A percentile compares a stretch with the other conserved stretches of the same genome.
These are phyloP conservation scores for Gelatoporia subvermispora DNA, from an alignment of 768 basidiomycete species.

Conservation along the genomic window DNA sequence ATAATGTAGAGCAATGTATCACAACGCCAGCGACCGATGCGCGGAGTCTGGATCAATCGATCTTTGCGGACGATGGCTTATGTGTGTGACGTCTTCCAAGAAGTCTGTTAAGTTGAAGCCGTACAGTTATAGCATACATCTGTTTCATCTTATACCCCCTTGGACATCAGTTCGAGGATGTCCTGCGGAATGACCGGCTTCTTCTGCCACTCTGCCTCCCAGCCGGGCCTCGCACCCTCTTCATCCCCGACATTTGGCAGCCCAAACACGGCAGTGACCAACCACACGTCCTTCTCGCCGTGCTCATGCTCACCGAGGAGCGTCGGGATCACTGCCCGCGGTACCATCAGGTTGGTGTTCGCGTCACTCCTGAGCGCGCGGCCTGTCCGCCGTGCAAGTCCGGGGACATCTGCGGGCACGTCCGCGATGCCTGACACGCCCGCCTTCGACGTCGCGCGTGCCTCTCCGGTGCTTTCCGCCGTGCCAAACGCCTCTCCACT, in stretches of 20 bases:
- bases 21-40: too few relatives aligned
- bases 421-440: conserved; percentile 63
- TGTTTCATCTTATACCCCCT: too few relatives aligned
- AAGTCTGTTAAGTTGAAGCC: too few relatives aligned
- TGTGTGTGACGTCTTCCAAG: too few relatives aligned
- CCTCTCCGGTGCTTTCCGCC: conserved; percentile 40
- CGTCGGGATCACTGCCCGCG: conserved; percentile 65
- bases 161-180: too few relatives aligned
- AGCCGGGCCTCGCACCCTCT: conserved; percentile 36
- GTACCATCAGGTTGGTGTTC: conserved; percentile 65
- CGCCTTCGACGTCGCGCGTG: conserved; percentile 51
- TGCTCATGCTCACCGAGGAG: conserved; percentile 44
- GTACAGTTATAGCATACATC: too few relatives aligned
- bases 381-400: conserved; percentile 27
- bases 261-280: conserved; percentile 64
- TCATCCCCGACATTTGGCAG: conserved; percentile 38
- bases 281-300: conserved; percentile 44
- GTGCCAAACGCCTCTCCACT: conserved; percentile 41
- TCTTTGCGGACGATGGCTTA: too few relatives aligned
- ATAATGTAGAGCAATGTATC: too few relatives aligned
- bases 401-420: conserved; percentile 42
- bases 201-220: conserved; percentile 45
- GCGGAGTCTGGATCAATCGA: too few relatives aligned
- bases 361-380: conserved; percentile 61
- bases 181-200: conserved; percentile 39